Base-by-base conservation (phyloP, 495 filamentous ascomycete genomes). In the Parathielavia appendiculata region DNA sequence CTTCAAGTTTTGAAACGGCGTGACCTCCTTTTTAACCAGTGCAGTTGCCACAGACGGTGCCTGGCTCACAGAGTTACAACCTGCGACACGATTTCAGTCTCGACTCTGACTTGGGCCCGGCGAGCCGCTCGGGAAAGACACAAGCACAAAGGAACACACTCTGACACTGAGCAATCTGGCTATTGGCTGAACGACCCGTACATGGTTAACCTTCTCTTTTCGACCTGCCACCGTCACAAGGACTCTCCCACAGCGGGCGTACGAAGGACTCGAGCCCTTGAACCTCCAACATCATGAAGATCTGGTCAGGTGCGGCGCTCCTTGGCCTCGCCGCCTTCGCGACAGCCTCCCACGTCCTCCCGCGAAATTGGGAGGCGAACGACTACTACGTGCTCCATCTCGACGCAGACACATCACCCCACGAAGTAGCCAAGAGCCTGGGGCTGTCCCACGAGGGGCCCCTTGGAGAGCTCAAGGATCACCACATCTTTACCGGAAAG, bases 321-420 rank as follows among this genome's bases (percentile, higher is more conserved):
- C 71, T 77, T 58, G 72, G 76, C 57, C 67, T 80, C 9, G 69
- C 75, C 50, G 69, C 63, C 57, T 71, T 65, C 59, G 71, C 64
- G 64, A 63, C 90, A 63, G 63, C 65, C 10, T 49, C 69, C 11
- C 51, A 60, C 12, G 45, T 69, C 35, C 49, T 61, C 38, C 69
- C 63, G 14, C 67, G 69, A 26, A 76, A 89, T 63, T 86, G 86
- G 71, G 82, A 86, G 12, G 79, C 83, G 7, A 86, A 86, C 73
- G 90, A 97, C 67, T 96, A 92, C 73, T 95, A 96, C 70, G 91
- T 92, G 49, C 77, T 97, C 50, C 88, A 95, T 59, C 83, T 97
- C 58, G 83, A 83, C 44, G 73, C 81, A 14, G 73, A 79, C 43
- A 77, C 77, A 22, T 77, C 82, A 4, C 93, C 95, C 23, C 71